A percentile compares a stretch with the other conserved stretches of the same genome.
Conservation (phyloP, 192 early-diverging fungal species). For the Coemansia sp. region DNA sequence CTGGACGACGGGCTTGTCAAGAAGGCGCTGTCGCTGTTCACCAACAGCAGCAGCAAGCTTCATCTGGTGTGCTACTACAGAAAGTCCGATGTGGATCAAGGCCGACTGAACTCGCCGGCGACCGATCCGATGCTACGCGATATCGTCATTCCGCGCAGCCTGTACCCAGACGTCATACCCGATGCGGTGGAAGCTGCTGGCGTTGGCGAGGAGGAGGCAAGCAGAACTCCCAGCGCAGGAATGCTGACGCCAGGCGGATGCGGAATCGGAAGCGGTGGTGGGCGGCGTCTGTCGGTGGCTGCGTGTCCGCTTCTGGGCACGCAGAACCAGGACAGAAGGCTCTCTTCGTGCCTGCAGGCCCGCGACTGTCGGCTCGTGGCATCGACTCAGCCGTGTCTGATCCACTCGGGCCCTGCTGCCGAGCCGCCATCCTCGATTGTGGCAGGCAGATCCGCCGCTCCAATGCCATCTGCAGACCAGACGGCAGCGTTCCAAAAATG, state of each 20-base stretch:
- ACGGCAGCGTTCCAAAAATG: not conserved
- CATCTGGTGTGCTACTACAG: slow-evolving; percentile 86
- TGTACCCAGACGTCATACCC: slow-evolving; percentile 72
- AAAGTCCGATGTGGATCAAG: slow-evolving; percentile 63
- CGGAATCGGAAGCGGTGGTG: too few relatives aligned
- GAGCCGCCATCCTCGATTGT: not conserved
- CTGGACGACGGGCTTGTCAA: slow-evolving; percentile 76
- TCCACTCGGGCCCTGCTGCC: not conserved
- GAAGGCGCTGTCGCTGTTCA: slow-evolving; percentile 79
- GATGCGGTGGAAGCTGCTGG: slow-evolving; percentile 16
- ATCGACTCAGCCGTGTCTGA: not conserved
- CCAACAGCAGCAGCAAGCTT: slow-evolving; percentile 71
- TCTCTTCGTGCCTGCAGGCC: not conserved
- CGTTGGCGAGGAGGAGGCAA: not conserved
- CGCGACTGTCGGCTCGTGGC: not conserved
- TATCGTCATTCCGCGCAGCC: slow-evolving; percentile 65
- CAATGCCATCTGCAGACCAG: not conserved
- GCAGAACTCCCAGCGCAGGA: not conserved
- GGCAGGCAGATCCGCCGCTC: not conserved
- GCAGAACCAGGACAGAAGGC: not conserved
- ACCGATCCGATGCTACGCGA: slow-evolving; percentile 61
- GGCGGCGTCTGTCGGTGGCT: not conserved
- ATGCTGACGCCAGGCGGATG: not conserved
- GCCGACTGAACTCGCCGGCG: slow-evolving; percentile 62
- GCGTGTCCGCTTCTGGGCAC: not conserved